Percentiles rank a stretch among this genome's conserved stretches.
Evolutionary conservation across 2,329 filamentous ascomycete genomes (phyloP).

Genomic region (Phyllosticta citriasiana): DNA sequence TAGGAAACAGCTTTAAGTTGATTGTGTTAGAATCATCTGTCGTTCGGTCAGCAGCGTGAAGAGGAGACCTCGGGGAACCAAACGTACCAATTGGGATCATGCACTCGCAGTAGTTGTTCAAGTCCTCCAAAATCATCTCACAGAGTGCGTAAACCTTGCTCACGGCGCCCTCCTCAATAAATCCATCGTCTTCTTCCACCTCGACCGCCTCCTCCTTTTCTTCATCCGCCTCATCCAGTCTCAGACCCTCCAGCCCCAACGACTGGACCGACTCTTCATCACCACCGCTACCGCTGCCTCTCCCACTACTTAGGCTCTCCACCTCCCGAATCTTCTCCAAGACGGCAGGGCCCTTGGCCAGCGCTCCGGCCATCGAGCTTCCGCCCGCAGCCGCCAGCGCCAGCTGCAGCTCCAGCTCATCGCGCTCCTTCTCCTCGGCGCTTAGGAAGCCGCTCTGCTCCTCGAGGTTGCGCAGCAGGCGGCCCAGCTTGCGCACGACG

Average conservation of each 20-base stretch:
- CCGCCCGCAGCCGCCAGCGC: not conserved
- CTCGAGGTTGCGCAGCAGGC: constrained; percentile 80
- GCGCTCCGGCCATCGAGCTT: not conserved
- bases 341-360: not conserved
- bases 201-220: constrained; percentile 18
- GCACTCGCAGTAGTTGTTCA: constrained; percentile 96
- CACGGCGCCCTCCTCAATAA: constrained; percentile 29
- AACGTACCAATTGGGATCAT: constrained; percentile 86
- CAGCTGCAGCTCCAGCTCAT: not conserved
- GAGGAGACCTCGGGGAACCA: too few relatives aligned
- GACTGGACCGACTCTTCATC: constrained; percentile 2
- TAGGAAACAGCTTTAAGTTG: constrained; percentile 91
- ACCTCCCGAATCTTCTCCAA: not conserved
- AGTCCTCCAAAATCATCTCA: constrained; percentile 78
- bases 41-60: constrained; percentile 10
- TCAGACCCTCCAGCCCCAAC: constrained; percentile 1
- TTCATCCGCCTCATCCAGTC: constrained; percentile 8
- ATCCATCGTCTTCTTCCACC: constrained; percentile 4
- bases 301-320: not conserved
- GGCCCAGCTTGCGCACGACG: constrained; percentile 76
- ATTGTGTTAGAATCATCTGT: constrained; percentile 85
- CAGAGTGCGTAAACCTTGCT: constrained; percentile 59
- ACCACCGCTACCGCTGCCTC: not conserved
- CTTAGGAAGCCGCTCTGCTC: constrained; percentile 81
- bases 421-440: constrained; percentile 36